These are phyloP conservation scores for Phaeoacremonium minimum DNA, from an alignment of 2,329 filamentous ascomycete species.

Conservation along the genomic window DNA sequence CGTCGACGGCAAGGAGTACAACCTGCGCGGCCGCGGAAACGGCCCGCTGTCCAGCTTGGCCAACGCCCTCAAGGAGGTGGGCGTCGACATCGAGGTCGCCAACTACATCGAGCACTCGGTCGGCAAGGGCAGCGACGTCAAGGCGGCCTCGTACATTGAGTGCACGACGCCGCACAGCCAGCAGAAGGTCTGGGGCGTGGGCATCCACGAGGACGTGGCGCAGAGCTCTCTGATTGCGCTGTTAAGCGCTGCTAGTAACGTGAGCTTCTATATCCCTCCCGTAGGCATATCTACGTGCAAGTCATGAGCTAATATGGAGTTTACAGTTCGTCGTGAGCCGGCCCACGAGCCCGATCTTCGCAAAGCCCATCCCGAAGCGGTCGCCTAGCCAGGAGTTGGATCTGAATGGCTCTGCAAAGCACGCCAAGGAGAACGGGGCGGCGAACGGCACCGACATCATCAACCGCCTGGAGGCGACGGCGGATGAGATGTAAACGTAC, in stretches of 20 bases:
- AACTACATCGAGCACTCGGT: slow-evolving; percentile 98
- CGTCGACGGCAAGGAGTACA: slow-evolving; percentile 76
- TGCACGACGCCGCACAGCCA: slow-evolving; percentile 66
- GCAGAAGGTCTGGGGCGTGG: slow-evolving; percentile 82
- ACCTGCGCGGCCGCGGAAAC: slow-evolving; percentile 76
- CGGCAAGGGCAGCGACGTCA: slow-evolving; percentile 73
- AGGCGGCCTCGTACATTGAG: slow-evolving; percentile 94
- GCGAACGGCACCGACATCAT: slow-evolving; percentile 21
- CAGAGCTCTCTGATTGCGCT: slow-evolving; percentile 85
- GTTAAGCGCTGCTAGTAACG: slow-evolving; percentile 79
- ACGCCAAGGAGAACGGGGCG: slow-evolving; percentile 9
- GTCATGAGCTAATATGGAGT: background rate
- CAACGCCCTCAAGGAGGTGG: slow-evolving; percentile 71
- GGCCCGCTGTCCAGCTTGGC: slow-evolving; percentile 88
- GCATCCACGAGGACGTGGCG: slow-evolving; percentile 88
- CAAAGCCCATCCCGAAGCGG: slow-evolving; percentile 53
- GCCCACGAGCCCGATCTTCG: slow-evolving; percentile 63
- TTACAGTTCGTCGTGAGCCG: slow-evolving; percentile 67
- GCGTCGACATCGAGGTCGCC: slow-evolving; percentile 82
- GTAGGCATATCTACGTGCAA: too few relatives aligned
- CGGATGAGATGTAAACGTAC: slow-evolving; percentile 9
- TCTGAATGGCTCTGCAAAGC: slow-evolving; percentile 15
- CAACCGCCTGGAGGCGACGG: slow-evolving; percentile 27
- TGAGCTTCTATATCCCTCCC: slow-evolving; percentile 48
- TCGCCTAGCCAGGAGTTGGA: slow-evolving; percentile 32